Base-by-base conservation (phyloP, 2,329 filamentous ascomycete species). In the Lachnellula suecica region DNA sequence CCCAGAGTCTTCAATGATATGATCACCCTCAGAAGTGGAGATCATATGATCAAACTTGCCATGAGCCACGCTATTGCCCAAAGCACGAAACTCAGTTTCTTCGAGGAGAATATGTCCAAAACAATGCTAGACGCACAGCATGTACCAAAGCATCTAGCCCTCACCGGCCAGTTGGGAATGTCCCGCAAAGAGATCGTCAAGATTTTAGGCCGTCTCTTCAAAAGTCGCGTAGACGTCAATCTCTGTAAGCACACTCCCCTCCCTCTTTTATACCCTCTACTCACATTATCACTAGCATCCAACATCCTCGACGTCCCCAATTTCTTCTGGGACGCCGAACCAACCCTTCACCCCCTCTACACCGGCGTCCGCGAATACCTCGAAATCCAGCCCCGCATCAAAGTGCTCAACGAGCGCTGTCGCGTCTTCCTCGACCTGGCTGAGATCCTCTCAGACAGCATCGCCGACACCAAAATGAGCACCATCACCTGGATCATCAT, bases 11-110 rank as follows among this genome's bases (percentile, higher is more conserved):
- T 95, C 75, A 97, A 99, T 72, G 94, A 99, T 71, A 99, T 99
- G 94, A 97, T 99, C 64, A 99, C 94, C 0, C 76, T 99, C 41
- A 81, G 95, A 57, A 95, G 91, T 54, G 87, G 90, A 35, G 94
- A 99, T 72, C 94, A 99, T 73, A 97, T 99, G 93, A 96, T 97
- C 68, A 97, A 97, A 72, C 79, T 99, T 15, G 91, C 93, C 29
- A 99, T 99, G 75, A 95, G 89, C 69, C 94, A 99, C 68, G 94
- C 92, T 34, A 97, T 99, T 62, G 91, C 91, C 1, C 94, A 99
- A 71, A 97, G 92, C 70, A 99, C 94, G 0, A 97, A 97, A 71
- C 76, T 99, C 37, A 94, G 88, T 67, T 91, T 94, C 69, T 99
- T 99, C 64, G 94, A 99, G 70, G 94, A 96, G 71, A 83, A 89